Evolutionary conservation across 108 stramenopile species (phyloP).

Genomic region (Pseudonitzschia delicatissima): DNA sequence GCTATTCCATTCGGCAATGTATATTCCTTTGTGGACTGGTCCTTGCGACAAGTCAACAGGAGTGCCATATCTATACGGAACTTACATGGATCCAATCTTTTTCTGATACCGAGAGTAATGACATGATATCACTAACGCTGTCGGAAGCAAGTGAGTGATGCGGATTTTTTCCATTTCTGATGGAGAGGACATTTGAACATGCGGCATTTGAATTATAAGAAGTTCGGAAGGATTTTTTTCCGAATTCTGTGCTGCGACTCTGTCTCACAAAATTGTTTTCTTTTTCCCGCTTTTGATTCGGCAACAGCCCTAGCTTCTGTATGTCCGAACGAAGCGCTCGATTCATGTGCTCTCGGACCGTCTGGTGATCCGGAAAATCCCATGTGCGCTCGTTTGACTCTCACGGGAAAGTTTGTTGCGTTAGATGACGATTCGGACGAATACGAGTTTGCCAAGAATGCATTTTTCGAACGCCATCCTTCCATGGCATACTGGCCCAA

Average conservation of each 20-base stretch:
- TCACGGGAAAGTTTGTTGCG: slow-evolving; percentile 44
- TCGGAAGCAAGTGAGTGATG: no score
- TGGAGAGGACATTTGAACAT: no score
- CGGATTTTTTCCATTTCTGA: no score
- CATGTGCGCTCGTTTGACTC: slow-evolving; percentile 53
- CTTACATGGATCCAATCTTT: slow-evolving; percentile 54
- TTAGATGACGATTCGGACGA: slow-evolving; percentile 24
- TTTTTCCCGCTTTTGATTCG: no score
- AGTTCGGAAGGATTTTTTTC: no score
- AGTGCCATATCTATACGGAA: slow-evolving; percentile 55
- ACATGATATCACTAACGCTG: slow-evolving; percentile 37
- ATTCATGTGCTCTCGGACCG: slow-evolving; percentile 23
- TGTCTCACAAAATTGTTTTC: no score
- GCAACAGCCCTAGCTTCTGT: slow-evolving; percentile 32
- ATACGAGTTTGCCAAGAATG: slow-evolving; percentile 27
- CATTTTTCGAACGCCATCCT: slow-evolving; percentile 55
- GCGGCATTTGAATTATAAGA: no score
- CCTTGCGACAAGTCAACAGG: slow-evolving; percentile 49
- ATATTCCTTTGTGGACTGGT: slow-evolving; percentile 62
- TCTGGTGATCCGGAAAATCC: slow-evolving; percentile 66
- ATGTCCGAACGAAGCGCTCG: slow-evolving; percentile 13
- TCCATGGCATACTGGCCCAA: slow-evolving; percentile 50
- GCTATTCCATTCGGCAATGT: slow-evolving; percentile 52
- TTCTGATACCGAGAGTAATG: slow-evolving; percentile 29
- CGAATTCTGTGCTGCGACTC: slow-evolving; percentile 7